Percentiles rank a stretch among this genome's conserved stretches.
Evolutionary conservation across 2,329 filamentous ascomycete species (phyloP).

Genomic region (Coniosporium tulheliwenetii): DNA sequence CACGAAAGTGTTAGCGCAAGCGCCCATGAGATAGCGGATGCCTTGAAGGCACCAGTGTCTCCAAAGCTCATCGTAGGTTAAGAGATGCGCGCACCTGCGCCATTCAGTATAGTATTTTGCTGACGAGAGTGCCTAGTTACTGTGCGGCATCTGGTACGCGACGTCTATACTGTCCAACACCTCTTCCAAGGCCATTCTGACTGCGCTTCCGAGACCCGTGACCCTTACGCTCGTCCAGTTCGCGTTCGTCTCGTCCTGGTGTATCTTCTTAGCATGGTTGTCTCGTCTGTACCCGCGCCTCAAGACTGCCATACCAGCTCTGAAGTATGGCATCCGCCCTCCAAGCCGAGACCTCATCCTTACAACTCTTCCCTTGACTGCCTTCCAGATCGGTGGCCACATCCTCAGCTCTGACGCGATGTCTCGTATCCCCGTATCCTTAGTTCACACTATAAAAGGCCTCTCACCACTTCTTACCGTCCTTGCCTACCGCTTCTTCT

Average conservation of each 20-base stretch:
- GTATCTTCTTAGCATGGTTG: conserved; percentile 62
- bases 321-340: conserved; percentile 68
- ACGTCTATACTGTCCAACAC: conserved; percentile 94
- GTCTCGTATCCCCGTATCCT: conserved; percentile 83
- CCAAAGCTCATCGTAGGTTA: conserved; percentile 64
- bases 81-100: conserved; percentile 1
- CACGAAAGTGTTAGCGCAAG: conserved; percentile 82
- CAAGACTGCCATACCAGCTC: conserved; percentile 55
- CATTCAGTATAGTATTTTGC: conserved; percentile 8
- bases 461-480: conserved; percentile 93
- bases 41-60: conserved; percentile 78
- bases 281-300: conserved; percentile 57
- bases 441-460: conserved; percentile 97
- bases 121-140: conserved; percentile 39
- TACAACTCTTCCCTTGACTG: conserved; percentile 78
- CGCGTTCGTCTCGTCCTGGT: conserved; percentile 79
- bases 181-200: conserved; percentile 92
- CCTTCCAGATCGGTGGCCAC: conserved; percentile 88
- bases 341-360: conserved; percentile 69
- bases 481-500: conserved; percentile 76
- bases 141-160: conserved; percentile 86
- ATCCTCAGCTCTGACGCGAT: conserved; percentile 89
- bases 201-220: conserved; percentile 75
- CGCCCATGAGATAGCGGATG: conserved; percentile 83
- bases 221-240: conserved; percentile 91